Conservation (phyloP, 2,329 filamentous ascomycete species). For the Lachnum nothofagi region DNA sequence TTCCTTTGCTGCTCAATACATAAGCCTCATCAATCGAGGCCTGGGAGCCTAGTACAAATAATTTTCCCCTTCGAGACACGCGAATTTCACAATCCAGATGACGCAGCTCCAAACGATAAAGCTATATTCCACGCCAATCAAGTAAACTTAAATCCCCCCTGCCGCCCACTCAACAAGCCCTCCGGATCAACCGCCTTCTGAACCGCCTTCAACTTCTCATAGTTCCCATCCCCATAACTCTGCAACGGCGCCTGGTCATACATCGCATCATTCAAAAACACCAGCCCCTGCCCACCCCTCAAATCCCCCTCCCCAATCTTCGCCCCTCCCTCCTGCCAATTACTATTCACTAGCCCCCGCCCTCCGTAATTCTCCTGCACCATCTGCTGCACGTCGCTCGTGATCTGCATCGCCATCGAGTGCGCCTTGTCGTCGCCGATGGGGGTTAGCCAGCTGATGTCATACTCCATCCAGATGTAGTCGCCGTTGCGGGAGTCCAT, state of each 20-base stretch:
- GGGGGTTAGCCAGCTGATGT: constrained; percentile 22
- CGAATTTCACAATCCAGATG: neutral
- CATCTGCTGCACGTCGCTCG: constrained; percentile 1
- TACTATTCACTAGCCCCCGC: constrained; percentile 15
- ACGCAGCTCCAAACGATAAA: neutral
- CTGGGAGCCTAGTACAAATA: no score
- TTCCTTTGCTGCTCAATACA: no score
- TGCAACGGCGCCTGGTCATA: constrained; percentile 26
- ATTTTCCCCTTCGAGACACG: no score
- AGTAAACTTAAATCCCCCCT: constrained; percentile 27
- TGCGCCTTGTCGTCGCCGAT: constrained; percentile 16
- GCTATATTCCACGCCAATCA: neutral
- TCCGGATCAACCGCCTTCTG: constrained; percentile 31
- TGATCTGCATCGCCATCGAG: neutral
- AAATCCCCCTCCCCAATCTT: neutral
- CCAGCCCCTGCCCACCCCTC: constrained; percentile 23
- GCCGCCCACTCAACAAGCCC: constrained; percentile 27
- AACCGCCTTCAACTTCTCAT: constrained; percentile 31
- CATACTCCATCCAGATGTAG: constrained; percentile 32
- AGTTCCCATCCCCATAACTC: constrained; percentile 28
- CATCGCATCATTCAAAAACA: constrained; percentile 36
- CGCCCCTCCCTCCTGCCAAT: constrained; percentile 6
- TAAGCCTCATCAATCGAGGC: no score
- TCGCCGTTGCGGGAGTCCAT: constrained; percentile 26
- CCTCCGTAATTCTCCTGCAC: constrained; percentile 11